phyloP scores from a whole-genome alignment of 1,284 basidiomycete species.

The Wallemia hederae region DNA sequence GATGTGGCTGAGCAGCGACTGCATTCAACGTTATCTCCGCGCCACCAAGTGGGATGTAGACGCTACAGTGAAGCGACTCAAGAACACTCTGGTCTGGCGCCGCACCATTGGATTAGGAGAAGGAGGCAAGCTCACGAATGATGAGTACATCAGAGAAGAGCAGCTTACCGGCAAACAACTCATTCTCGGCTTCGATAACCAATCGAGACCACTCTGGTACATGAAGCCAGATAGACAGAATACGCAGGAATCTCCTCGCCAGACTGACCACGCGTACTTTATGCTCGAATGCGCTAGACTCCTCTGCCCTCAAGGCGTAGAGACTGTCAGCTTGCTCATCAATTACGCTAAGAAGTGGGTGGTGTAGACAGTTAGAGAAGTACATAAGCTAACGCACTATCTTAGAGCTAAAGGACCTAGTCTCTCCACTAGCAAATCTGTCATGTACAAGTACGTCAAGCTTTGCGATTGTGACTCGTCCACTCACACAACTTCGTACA shows the following conservation, averaged over 20 bases:
- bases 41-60: constrained; percentile 5
- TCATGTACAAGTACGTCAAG: not conserved
- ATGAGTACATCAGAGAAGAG: constrained; percentile 2
- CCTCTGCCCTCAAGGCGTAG: not conserved
- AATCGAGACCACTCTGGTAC: not conserved
- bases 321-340: not conserved
- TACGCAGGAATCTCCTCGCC: not conserved
- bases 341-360: not conserved
- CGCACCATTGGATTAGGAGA: constrained; percentile 4
- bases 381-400: not conserved
- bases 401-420: not conserved
- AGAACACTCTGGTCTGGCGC: constrained; percentile 4
- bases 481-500: not conserved
- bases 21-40: constrained; percentile 3
- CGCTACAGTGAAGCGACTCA: constrained; percentile 2
- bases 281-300: not conserved
- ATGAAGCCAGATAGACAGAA: constrained; percentile 1
- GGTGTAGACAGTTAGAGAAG: not conserved
- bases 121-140: constrained; percentile 1
- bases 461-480: too few relatives aligned
- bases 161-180: constrained; percentile 1
- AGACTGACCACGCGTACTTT: not conserved
- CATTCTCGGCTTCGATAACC: not conserved
- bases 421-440: not conserved
- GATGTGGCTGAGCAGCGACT: constrained; percentile 1